Conservation (phyloP, 345 rosid genomes). For the Eucalyptus tenuipes region DNA sequence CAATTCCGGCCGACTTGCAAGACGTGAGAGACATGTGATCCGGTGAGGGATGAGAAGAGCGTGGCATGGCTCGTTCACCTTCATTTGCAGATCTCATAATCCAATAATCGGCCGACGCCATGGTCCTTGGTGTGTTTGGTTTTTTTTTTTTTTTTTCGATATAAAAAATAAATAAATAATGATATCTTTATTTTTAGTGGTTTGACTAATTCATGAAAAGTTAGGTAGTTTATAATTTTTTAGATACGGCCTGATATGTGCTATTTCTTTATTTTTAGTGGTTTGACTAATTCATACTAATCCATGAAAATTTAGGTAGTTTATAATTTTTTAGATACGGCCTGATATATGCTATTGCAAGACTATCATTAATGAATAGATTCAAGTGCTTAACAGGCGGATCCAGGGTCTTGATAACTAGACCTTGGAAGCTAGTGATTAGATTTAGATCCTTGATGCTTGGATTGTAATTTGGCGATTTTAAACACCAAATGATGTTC, state of each 20-base stretch:
- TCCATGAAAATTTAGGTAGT: too few relatives aligned
- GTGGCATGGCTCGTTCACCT: not conserved
- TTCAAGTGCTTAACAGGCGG: not conserved
- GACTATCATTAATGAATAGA: not conserved
- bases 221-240: too few relatives aligned
- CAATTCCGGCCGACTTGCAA: not conserved
- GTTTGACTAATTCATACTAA: too few relatives aligned
- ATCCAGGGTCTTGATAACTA: not conserved
- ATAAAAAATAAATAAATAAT: too few relatives aligned
- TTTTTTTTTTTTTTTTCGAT: too few relatives aligned
- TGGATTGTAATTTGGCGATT: not conserved
- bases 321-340: too few relatives aligned
- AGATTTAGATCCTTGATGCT: not conserved
- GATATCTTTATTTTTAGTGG: not conserved
- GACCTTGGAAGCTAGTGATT: not conserved
- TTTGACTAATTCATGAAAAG: not conserved
- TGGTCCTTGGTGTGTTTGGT: too few relatives aligned
- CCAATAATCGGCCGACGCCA: too few relatives aligned
- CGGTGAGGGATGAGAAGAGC: not conserved
- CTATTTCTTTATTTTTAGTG: too few relatives aligned
- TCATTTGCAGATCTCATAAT: too few relatives aligned
- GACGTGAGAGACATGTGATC: not conserved
- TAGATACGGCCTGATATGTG: too few relatives aligned
- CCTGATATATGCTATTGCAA: not conserved
- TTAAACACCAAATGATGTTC: not conserved